These are phyloP conservation scores for Xylaria sp. DNA, from an alignment of 2,329 filamentous ascomycete species.

Conservation along the genomic window DNA sequence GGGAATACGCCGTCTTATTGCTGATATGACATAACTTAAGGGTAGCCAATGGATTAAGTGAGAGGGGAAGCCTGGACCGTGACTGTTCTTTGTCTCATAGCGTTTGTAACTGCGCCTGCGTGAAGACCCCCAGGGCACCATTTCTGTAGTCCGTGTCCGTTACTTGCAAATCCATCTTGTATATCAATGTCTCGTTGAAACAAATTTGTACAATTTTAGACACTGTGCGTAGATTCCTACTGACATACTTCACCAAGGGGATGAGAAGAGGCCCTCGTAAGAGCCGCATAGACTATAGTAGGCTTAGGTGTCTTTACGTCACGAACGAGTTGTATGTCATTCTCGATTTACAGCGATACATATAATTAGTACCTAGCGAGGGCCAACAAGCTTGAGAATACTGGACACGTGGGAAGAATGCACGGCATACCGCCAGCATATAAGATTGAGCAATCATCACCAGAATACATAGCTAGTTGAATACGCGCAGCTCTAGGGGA, in stretches of 20 bases:
- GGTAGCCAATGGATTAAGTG: conserved; percentile 11
- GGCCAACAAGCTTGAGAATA: not conserved
- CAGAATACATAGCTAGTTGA: not conserved
- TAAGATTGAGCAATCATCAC: not conserved
- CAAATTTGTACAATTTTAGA: not conserved
- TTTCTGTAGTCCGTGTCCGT: not conserved
- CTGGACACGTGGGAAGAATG: conserved; percentile 3
- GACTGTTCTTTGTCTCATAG: conserved; percentile 35
- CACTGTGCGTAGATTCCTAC: not conserved
- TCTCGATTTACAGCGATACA: not conserved
- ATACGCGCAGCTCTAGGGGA: not conserved
- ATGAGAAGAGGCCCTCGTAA: not conserved
- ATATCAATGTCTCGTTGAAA: conserved; percentile 1
- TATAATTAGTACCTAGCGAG: not conserved
- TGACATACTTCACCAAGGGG: not conserved
- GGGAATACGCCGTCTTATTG: conserved; percentile 28
- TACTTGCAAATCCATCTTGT: not conserved
- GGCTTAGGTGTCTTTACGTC: not conserved
- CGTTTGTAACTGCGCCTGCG: conserved; percentile 31
- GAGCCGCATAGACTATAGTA: not conserved
- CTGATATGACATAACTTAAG: conserved; percentile 28
- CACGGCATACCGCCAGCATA: conserved; percentile 3
- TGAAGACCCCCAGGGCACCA: not conserved
- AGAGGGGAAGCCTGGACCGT: conserved; percentile 19
- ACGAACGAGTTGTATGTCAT: not conserved